Conservation (phyloP, 441 rosid genomes). For the Populus hybrid region DNA sequence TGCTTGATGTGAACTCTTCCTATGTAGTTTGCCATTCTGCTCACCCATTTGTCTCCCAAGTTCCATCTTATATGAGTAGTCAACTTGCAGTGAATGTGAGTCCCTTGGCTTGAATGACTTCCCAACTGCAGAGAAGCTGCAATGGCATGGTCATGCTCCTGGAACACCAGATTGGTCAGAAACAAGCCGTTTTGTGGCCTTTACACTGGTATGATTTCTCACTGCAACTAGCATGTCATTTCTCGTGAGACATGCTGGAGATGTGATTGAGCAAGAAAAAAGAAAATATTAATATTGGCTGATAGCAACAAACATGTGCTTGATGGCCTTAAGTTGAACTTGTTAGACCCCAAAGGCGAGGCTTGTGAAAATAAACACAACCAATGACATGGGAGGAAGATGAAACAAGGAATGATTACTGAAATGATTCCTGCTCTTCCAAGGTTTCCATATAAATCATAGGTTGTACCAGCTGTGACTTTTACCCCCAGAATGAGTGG, state of each 20-base stretch:
- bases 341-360: background rate
- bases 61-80: slow-evolving; percentile 12
- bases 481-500: background rate
- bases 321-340: background rate
- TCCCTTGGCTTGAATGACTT: slow-evolving; percentile 78
- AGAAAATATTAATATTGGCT: background rate
- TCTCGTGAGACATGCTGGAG: background rate
- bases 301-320: background rate
- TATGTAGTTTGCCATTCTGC: slow-evolving; percentile 9
- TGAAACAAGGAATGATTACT: background rate
- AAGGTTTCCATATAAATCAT: background rate
- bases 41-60: background rate
- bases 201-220: slow-evolving; percentile 63
- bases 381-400: background rate
- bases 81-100: slow-evolving; percentile 72
- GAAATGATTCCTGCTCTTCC: background rate
- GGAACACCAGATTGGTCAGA: slow-evolving; percentile 85
- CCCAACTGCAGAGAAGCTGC: slow-evolving; percentile 84
- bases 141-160: slow-evolving; percentile 90
- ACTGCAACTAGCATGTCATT: background rate
- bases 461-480: background rate
- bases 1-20: slow-evolving; percentile 4
- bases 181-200: slow-evolving; percentile 84
- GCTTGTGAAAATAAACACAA: background rate
- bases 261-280: background rate